phyloP scores from a whole-genome alignment of 352 stramenopile genomes.

The Nothophytophthora sp. region DNA sequence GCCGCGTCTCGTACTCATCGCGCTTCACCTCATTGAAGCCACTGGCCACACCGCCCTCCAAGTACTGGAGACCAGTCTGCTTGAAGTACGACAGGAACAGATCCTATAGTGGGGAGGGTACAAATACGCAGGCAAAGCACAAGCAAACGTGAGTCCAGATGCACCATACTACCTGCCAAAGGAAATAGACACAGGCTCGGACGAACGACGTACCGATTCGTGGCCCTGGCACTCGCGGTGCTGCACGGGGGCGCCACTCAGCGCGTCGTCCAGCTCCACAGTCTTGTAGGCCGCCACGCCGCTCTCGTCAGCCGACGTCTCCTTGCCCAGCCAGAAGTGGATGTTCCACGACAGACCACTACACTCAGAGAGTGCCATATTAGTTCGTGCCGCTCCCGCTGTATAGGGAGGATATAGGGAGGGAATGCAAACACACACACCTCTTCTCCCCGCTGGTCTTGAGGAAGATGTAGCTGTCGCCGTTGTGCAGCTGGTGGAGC shows the following conservation, averaged over 20 bases:
- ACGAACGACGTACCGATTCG: constrained; percentile 53
- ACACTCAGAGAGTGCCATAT: background rate
- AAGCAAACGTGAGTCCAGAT: background rate
- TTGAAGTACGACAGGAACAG: constrained; percentile 96
- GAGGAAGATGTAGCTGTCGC: constrained; percentile 98
- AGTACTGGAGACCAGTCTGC: constrained; percentile 87
- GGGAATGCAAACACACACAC: constrained; percentile 15
- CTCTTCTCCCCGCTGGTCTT: constrained; percentile 66
- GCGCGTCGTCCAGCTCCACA: constrained; percentile 95
- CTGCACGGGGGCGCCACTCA: constrained; percentile 92
- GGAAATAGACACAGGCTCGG: background rate
- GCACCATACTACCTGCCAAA: background rate
- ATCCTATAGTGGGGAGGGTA: constrained; percentile 46
- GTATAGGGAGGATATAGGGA: too few species aligned
- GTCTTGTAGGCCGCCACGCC: constrained; percentile 97
- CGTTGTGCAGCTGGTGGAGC: constrained; percentile 92
- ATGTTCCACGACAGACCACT: constrained; percentile 88
- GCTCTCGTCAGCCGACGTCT: constrained; percentile 92
- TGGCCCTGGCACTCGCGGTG: constrained; percentile 87
- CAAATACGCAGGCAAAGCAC: background rate
- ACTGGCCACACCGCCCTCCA: constrained; percentile 91
- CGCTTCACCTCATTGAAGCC: constrained; percentile 93
- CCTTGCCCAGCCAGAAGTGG: constrained; percentile 96
- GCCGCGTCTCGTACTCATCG: constrained; percentile 80
- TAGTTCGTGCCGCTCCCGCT: background rate